phyloP scores from a whole-genome alignment of 495 filamentous ascomycete genomes.

The Tuber microsphaerosporum region DNA sequence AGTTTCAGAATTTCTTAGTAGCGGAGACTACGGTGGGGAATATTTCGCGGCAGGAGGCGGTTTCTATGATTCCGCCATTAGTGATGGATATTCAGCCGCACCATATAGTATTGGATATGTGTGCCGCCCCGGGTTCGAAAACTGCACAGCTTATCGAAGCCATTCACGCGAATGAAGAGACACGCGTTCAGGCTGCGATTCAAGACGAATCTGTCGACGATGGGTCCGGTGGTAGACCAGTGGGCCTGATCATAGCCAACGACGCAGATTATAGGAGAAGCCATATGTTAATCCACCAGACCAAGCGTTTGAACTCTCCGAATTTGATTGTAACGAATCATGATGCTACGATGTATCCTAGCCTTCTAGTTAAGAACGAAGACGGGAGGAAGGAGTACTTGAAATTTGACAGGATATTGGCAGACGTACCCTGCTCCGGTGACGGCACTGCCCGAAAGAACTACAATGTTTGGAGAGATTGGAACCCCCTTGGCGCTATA shows the following conservation, averaged over 20 bases:
- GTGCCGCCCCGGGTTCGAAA: conserved; percentile 94
- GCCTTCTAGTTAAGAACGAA: conserved; percentile 56
- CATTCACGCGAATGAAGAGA: conserved; percentile 86
- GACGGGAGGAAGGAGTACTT: conserved; percentile 63
- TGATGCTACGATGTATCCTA: conserved; percentile 91
- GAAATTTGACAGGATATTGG: conserved; percentile 92
- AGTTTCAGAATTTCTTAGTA: conserved; percentile 96
- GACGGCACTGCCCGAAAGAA: conserved; percentile 94
- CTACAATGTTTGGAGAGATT: conserved; percentile 84
- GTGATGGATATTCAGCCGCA: conserved; percentile 83
- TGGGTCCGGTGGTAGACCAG: conserved; percentile 59
- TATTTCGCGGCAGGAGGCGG: conserved; percentile 91
- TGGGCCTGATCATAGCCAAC: conserved; percentile 87
- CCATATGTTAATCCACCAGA: conserved; percentile 94
- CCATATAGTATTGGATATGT: conserved; percentile 90
- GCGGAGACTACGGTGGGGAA: conserved; percentile 95
- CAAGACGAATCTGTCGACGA: conserved; percentile 41
- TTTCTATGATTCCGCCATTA: conserved; percentile 97
- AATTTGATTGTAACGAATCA: conserved; percentile 97
- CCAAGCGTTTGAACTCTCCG: conserved; percentile 91
- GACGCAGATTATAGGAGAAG: conserved; percentile 90
- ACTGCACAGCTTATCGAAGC: conserved; percentile 90
- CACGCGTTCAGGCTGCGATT: conserved; percentile 57
- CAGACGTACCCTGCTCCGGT: conserved; percentile 93
- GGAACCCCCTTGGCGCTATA: conserved; percentile 73